Percentiles rank a stretch among this genome's conserved stretches.
phyloP scores from a whole-genome alignment of 139 green algal genomes.

The Desmodesmus armatus region DNA sequence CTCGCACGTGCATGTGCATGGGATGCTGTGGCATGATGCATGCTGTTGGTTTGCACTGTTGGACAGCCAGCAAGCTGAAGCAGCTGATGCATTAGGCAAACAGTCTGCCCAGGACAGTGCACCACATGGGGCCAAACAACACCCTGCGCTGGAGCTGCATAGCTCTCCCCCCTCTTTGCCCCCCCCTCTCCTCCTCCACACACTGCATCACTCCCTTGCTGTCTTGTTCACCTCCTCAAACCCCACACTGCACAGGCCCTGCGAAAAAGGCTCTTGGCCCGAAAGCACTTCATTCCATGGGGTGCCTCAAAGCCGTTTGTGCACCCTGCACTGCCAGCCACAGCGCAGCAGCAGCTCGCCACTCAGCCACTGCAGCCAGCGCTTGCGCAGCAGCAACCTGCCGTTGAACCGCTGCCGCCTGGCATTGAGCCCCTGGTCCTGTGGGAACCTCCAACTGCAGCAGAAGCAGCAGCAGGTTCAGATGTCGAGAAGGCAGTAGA shows the following conservation, averaged over 20 bases:
- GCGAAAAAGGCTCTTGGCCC: constrained; percentile 66
- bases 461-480: constrained; percentile 1
- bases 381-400: constrained; percentile 3
- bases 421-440: constrained; percentile 85
- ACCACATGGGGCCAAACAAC: no score
- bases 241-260: constrained; percentile 64
- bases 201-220: no score
- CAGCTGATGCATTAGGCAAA: no score
- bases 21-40: neutral
- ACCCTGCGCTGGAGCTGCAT: no score
- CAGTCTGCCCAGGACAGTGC: no score
- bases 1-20: neutral
- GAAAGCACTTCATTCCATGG: constrained; percentile 87
- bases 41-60: neutral
- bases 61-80: no score
- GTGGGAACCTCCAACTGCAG: constrained; percentile 68
- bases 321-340: constrained; percentile 32
- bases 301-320: constrained; percentile 50
- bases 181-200: neutral
- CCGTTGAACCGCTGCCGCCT: constrained; percentile 53
- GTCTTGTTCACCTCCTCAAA: neutral
- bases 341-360: neutral
- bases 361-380: neutral
- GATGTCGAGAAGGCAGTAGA: neutral
- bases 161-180: no score